These are phyloP conservation scores for Hygrocybe punicea DNA, from an alignment of 768 basidiomycete species.

Conservation along the genomic window DNA sequence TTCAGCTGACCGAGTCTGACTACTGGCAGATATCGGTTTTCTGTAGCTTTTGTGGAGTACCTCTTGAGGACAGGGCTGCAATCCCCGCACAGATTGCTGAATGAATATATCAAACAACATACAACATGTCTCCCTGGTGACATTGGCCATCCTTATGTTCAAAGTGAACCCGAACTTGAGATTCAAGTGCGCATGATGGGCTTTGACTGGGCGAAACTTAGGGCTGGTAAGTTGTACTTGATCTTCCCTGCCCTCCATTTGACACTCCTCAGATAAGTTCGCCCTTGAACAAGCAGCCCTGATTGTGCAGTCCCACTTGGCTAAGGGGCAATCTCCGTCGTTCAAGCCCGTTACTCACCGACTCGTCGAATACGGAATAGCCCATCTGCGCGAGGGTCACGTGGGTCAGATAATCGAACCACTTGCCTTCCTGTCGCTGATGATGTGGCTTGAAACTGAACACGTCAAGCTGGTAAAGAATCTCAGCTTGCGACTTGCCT, in stretches of 20 bases:
- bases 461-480: constrained; percentile 2
- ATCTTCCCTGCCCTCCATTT: constrained; percentile 4
- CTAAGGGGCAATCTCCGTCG: constrained; percentile 8
- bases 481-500: constrained; percentile 7
- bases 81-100: constrained; percentile 16
- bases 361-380: constrained; percentile 18
- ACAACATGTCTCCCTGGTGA: constrained; percentile 1
- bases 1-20: constrained; percentile 10
- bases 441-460: constrained; percentile 11
- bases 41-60: constrained; percentile 17
- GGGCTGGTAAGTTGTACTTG: constrained; percentile 9
- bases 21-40: constrained; percentile 14
- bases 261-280: constrained; percentile 12
- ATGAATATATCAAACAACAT: constrained; percentile 8
- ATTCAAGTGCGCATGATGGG: constrained; percentile 2
- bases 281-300: constrained; percentile 7
- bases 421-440: constrained; percentile 17
- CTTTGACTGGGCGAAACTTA: constrained; percentile 20
- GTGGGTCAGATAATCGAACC: constrained; percentile 17
- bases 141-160: constrained; percentile 1
- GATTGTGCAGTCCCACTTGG: constrained; percentile 17
- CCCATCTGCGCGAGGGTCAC: constrained; percentile 13
- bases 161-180: neutral
- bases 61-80: constrained; percentile 18
- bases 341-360: constrained; percentile 7